Base-by-base conservation (phyloP, 139 green algal species). In the Asterochloris sp. region DNA sequence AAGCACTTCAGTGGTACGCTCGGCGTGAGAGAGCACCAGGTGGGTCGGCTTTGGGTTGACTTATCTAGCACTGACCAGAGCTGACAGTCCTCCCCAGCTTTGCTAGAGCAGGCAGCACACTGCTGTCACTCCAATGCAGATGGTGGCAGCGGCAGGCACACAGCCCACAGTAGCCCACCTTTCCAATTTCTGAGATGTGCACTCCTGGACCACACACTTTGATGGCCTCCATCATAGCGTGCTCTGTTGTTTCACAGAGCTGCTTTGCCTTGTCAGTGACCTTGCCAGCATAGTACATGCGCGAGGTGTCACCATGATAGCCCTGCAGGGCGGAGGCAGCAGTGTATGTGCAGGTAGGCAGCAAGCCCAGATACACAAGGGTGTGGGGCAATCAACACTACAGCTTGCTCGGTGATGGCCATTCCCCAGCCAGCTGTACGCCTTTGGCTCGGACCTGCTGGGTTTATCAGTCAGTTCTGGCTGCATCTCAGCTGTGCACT, bases 231-330 rank as follows among this genome's bases (percentile, higher is more conserved):
- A 94, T 86, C 73, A 98, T 85, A 0, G 89, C 88, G 75, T 93
- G 82, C 78, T 92, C 90, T 0, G 93, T 98, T 11, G 91, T 88
- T 63, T 96, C 90, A 29, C 92, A 92, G 69, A 99, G 88, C 63
- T 87, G 71, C 77, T 87, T 73, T 12, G 92, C 94, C 16, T 89
- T 84, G 0, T 89, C 76, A 13, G 81, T 89, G 29, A 96, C 92
- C 15, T 95, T 80, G 26, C 95, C 95, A 68, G 91, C 82, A 38
- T 86, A 76, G 73, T 96, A 97, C 85, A 92, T 93, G 64, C 85
- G 69, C 0, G 91, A 96, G 38, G 95, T 99, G 86, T 99, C 97
- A 24, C 97, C 97, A 86, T 99, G 97, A 87, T 98, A 95, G 10
- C 97, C 96, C 87, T 92, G 78, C 61, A 74, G 21, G 38, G 38